Percentiles rank a stretch among this genome's conserved stretches.
Conservation (phyloP, 1,284 basidiomycete species). For the Apiotrichum domesticum region DNA sequence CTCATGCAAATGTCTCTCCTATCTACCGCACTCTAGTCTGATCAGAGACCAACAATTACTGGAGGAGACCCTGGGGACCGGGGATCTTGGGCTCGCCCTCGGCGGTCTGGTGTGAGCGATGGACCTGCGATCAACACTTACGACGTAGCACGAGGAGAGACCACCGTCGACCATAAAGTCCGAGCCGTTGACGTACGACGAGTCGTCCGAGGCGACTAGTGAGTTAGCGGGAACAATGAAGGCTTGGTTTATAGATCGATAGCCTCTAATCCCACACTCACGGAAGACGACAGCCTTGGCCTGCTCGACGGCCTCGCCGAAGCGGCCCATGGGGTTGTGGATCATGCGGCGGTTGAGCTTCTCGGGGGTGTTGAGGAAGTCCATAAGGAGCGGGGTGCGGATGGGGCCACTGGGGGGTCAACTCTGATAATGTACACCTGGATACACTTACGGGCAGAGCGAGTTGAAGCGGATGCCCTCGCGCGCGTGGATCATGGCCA, state of each 20-base stretch:
- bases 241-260: too few relatives aligned
- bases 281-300: conserved; percentile 86
- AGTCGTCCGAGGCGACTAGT: conserved; percentile 50
- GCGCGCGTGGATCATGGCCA: conserved; percentile 93
- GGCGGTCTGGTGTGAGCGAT: conserved; percentile 24
- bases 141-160: conserved; percentile 77
- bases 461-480: conserved; percentile 95
- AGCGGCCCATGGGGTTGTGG: conserved; percentile 93
- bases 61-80: conserved; percentile 22
- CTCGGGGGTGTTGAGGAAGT: conserved; percentile 95
- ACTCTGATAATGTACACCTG: background rate
- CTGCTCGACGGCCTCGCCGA: conserved; percentile 91
- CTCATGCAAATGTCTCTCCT: too few relatives aligned
- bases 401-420: conserved; percentile 68
- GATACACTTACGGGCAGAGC: conserved; percentile 76
- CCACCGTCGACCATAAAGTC: conserved; percentile 94
- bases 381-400: conserved; percentile 91
- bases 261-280: conserved; percentile 48
- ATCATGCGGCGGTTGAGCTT: conserved; percentile 84
- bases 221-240: too few relatives aligned
- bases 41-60: background rate
- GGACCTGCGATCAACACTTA: conserved; percentile 19
- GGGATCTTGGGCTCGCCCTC: conserved; percentile 26
- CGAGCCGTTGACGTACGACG: conserved; percentile 61
- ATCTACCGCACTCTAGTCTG: too few relatives aligned